phyloP scores from a whole-genome alignment of 2,329 filamentous ascomycete genomes.

The Knufia petricola region DNA sequence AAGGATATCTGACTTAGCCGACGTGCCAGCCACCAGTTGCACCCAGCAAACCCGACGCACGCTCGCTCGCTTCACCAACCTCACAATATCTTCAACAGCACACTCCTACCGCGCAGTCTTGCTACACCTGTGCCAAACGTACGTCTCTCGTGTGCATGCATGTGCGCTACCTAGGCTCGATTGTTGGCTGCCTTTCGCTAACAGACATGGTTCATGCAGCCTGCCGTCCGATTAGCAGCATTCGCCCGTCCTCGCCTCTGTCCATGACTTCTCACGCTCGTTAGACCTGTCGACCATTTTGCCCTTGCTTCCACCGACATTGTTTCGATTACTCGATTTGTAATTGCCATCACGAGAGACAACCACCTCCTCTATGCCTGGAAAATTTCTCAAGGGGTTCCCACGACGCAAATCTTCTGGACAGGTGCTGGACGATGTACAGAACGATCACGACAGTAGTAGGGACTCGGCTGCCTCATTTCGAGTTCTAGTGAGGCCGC shows the following conservation, averaged over 20 bases:
- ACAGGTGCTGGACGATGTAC: conserved; percentile 42
- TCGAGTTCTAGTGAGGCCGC: conserved; percentile 44
- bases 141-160: too few relatives aligned
- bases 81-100: neutral
- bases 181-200: neutral
- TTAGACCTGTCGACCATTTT: neutral
- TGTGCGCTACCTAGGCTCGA: too few relatives aligned
- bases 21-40: conserved; percentile 2
- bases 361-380: conserved; percentile 38
- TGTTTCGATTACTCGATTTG: neutral
- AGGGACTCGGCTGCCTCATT: conserved; percentile 37
- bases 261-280: conserved; percentile 2
- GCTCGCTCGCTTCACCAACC: neutral
- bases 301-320: neutral
- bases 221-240: conserved; percentile 3
- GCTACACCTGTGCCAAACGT: neutral
- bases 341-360: conserved; percentile 5
- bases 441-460: conserved; percentile 10
- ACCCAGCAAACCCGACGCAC: neutral
- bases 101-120: neutral
- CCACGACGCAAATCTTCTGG: conserved; percentile 45
- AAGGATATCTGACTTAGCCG: too few relatives aligned
- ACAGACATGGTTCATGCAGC: conserved; percentile 7
- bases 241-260: neutral
- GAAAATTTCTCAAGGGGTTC: conserved; percentile 47